Base-by-base conservation (phyloP, 352 stramenopile genomes). In the Globisporangium megalacanthum region DNA sequence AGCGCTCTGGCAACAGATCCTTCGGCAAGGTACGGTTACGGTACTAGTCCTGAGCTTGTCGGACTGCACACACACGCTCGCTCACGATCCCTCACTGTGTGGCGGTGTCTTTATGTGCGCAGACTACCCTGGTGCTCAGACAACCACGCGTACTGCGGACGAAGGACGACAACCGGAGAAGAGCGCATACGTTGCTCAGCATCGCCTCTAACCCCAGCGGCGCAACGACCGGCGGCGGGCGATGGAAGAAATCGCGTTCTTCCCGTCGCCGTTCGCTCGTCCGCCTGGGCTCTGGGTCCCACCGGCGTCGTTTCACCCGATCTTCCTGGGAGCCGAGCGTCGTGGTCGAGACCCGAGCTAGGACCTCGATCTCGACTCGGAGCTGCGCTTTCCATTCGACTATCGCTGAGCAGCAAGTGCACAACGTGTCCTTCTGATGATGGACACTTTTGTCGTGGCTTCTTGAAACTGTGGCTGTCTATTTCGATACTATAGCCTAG, bases 1-100 rank as follows among this genome's bases (percentile, higher is more conserved):
- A 2, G 54, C 61, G 45, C 29, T 79, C 5, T 83, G 73, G 73
- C 45, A 57, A 14, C 46, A 64, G 15, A 69, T 75, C 42, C 49
- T 80, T 4, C 49, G 25, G 0, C 53, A 66, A 54, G 73, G 73
- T 79, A 66, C n/a, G 2, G 39, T 19, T 39, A 39, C 35, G 35
- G 35, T 39, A 37, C 33, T 39, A 8, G 35, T 13, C 6, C 7
- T 39, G 35, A 5, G 25, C 25, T 29, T 13, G 35, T 8, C 35
- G 35, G 35, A 39, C 35, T 39, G 6, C 35, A 8, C 35, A 8
- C 35, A 8, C 35, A 39, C 35, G 7, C 35, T 13, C 7, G 1
- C 35, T 8, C 35, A 39, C 35, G 7, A 39, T 2, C 35, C 14
- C 20, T 20, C 11, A 22, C 11, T n/a, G 2, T 19, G 17, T 44